Evolutionary conservation across 129 eudicot genomes (phyloP).

Genomic region (Silybum marianum): DNA sequence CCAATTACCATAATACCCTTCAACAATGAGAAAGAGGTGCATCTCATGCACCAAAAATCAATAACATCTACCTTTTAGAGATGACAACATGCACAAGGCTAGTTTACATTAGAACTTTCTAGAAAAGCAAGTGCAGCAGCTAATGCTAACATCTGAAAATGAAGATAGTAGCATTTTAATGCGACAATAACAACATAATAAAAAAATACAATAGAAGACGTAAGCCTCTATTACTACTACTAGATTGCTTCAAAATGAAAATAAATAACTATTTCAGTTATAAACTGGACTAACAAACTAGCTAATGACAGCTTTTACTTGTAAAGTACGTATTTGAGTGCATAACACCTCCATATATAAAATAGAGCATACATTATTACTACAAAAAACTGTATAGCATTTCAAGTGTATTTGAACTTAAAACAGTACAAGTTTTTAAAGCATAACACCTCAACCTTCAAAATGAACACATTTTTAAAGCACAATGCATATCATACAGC

Average conservation of each 20-base stretch:
- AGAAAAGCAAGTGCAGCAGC: background rate
- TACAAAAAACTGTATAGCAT: background rate
- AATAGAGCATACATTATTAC: background rate
- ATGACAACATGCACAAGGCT: background rate
- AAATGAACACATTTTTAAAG: background rate
- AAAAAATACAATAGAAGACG: too few species aligned
- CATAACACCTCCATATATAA: background rate
- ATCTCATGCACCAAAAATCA: constrained; percentile 6
- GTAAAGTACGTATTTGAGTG: background rate
- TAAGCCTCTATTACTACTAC: background rate
- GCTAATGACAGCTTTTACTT: background rate
- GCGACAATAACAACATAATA: background rate
- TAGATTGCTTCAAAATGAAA: background rate
- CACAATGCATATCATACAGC: background rate
- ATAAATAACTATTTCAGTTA: background rate
- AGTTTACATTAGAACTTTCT: background rate
- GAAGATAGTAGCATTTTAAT: background rate
- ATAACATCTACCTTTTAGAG: constrained; percentile 4
- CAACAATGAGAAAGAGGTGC: constrained; percentile 10
- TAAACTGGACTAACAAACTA: background rate
- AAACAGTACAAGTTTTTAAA: background rate
- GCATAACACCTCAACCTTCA: constrained; percentile 9
- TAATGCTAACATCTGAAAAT: background rate
- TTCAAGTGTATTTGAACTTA: background rate
- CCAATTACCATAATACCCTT: constrained; percentile 16